Conservation (phyloP, 108 stramenopile species). For the Craspedostauros australis region DNA sequence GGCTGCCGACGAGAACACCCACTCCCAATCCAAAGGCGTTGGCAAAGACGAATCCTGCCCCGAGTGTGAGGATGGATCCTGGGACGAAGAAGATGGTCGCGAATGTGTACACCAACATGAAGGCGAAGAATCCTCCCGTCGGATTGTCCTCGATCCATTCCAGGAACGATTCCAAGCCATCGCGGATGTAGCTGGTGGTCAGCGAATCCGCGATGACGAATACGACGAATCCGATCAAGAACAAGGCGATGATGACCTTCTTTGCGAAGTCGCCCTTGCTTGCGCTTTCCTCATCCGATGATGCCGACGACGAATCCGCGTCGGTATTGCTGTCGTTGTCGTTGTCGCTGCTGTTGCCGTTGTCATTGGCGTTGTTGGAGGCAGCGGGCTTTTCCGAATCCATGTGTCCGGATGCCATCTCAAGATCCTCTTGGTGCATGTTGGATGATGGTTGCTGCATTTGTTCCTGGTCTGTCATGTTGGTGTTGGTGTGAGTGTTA, state of each 20-base stretch:
- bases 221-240: conserved; percentile 36
- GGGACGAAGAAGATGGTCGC: conserved; percentile 62
- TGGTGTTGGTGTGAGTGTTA: too few species aligned
- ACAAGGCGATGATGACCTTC: conserved; percentile 24
- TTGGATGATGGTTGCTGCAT: too few species aligned
- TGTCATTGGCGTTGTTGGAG: neutral
- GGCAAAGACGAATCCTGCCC: conserved; percentile 57
- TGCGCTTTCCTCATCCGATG: neutral
- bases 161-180: conserved; percentile 31
- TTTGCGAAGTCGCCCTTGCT: neutral
- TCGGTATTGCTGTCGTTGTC: neutral
- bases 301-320: neutral
- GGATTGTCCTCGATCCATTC: conserved; percentile 41
- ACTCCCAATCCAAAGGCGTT: conserved; percentile 32
- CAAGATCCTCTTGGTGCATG: too few species aligned
- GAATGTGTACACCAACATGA: conserved; percentile 43
- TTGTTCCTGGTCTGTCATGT: too few species aligned
- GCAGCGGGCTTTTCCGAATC: too few species aligned
- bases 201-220: conserved; percentile 54
- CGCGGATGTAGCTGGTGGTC: conserved; percentile 25
- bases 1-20: conserved; percentile 4
- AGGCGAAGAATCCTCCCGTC: conserved; percentile 41
- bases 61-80: conserved; percentile 53
- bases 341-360: neutral
- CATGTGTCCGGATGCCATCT: too few species aligned